phyloP scores from a whole-genome alignment of 176 grass and related monocot species.

The Hyparrhenia diplandra region DNA sequence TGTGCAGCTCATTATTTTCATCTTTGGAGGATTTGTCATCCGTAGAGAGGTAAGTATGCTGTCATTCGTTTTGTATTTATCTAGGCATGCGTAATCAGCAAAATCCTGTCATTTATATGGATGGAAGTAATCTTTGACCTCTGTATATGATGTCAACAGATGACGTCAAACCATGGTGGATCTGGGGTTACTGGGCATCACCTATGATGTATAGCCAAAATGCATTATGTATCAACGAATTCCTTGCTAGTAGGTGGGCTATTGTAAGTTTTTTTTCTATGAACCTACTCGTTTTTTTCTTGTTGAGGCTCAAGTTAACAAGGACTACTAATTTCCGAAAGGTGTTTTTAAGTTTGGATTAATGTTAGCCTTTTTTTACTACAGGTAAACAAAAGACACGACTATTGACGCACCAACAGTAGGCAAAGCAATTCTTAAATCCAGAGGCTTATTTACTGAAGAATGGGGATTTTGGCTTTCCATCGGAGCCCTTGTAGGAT shows the following conservation, averaged over 20 bases:
- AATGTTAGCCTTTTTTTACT: not conserved
- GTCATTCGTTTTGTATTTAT: too few species aligned
- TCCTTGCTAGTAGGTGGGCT: conserved; percentile 77
- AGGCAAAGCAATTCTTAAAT: conserved; percentile 72
- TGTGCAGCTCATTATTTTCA: too few species aligned
- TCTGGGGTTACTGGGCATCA: conserved; percentile 88
- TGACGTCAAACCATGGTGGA: conserved; percentile 93
- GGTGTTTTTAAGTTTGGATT: not conserved
- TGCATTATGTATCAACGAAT: conserved; percentile 80
- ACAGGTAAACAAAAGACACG: conserved; percentile 57
- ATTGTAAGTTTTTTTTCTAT: conserved; percentile 43
- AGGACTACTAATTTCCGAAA: not conserved
- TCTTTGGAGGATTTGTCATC: too few species aligned
- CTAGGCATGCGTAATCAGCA: too few species aligned
- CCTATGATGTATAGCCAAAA: conserved; percentile 88
- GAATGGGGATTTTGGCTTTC: conserved; percentile 72
- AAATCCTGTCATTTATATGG: not conserved
- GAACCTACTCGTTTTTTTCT: not conserved
- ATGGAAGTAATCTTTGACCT: conserved; percentile 3
- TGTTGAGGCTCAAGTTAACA: not conserved
- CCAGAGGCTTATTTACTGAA: conserved; percentile 59
- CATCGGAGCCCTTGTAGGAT: conserved; percentile 67
- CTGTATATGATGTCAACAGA: conserved; percentile 37
- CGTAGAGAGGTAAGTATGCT: too few species aligned
- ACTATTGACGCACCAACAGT: conserved; percentile 61